Evolutionary conservation across 495 filamentous ascomycete species (phyloP), one percentile per base, ranked within the genome.

Genomic region (Neurospora tetrasperma): DNA sequence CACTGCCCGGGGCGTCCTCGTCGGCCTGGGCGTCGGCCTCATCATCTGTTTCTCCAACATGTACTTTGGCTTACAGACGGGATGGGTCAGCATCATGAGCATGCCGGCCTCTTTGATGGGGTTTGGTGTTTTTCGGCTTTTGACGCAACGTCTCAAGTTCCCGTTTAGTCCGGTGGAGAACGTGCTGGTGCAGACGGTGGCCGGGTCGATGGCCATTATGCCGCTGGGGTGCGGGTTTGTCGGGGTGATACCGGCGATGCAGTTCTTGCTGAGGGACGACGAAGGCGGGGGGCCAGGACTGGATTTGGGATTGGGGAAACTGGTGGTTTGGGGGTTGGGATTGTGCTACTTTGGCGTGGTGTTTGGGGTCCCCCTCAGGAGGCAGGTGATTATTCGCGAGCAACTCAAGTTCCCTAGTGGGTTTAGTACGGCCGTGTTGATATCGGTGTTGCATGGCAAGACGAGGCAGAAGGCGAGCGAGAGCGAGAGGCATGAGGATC

Each of bases 51-150:
- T 97, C 82, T 95, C 92, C 38, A 98, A 98, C 81, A 97, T 93
- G 85, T 99, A 98, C 79, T 99, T 98, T 78, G 96, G 96, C 14
- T 86, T 99, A 38, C 96, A 99, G 80, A 98, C 95, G 4, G 96
- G 96, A 76, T 99, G 96, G 95, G 85, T 89, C 16, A 84, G 81
- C 72, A 85, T 81, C 76, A 86, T 88, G 86, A 84, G 82, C 16
- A 98, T 99, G 96, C 96, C 96, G 0, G 91, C 94, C 1, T 93
- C 93, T 11, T 82, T 99, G 73, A 92, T 99, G 73, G 96, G 96
- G n/a, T 98, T 98, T 78, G 96, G 94, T 8, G 90, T 97, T 76
- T 99, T 99, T 85, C 93, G 94, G 77, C 86, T 90, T 27, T 79
- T 98, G 43, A 48, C 68, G 3, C 86, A 89, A 2, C 88, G 89